Conservation (phyloP, 2,329 filamentous ascomycete genomes). For the Cryphonectria naterciae region DNA sequence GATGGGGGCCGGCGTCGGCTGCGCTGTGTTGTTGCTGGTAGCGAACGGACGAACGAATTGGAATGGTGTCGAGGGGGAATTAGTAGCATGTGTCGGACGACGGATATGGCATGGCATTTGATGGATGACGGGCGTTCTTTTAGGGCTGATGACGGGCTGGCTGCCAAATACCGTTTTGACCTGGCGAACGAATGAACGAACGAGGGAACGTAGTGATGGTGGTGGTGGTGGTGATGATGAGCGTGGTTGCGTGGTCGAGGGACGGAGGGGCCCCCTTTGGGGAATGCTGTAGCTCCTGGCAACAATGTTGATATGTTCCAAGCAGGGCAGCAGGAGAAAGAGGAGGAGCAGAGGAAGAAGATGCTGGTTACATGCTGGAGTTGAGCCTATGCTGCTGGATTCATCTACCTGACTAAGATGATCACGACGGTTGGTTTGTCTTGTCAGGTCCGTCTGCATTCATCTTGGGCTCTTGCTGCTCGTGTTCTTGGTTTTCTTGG, state of each 20-base stretch:
- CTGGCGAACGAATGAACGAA: neutral
- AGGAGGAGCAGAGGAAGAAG: neutral
- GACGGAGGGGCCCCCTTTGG: neutral
- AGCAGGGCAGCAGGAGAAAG: neutral
- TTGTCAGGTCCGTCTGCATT: neutral
- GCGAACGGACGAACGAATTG: neutral
- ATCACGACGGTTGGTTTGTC: neutral
- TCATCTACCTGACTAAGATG: neutral
- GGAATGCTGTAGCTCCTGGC: neutral
- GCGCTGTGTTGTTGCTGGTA: neutral
- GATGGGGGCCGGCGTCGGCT: neutral
- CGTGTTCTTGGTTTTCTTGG: conserved; percentile 1
- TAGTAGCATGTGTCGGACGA: neutral
- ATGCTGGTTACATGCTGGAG: neutral
- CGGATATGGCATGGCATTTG: conserved; percentile 4
- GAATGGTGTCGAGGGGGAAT: neutral
- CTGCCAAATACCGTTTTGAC: neutral
- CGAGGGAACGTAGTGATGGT: neutral
- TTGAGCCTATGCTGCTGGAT: neutral
- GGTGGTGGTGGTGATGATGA: neutral
- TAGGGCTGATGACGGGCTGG: neutral
- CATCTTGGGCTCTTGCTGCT: conserved; percentile 1
- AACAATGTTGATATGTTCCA: neutral
- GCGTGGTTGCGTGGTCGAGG: neutral
- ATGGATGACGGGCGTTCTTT: neutral